phyloP scores from a whole-genome alignment of 441 rosid species.

The Pelargonium australe region DNA sequence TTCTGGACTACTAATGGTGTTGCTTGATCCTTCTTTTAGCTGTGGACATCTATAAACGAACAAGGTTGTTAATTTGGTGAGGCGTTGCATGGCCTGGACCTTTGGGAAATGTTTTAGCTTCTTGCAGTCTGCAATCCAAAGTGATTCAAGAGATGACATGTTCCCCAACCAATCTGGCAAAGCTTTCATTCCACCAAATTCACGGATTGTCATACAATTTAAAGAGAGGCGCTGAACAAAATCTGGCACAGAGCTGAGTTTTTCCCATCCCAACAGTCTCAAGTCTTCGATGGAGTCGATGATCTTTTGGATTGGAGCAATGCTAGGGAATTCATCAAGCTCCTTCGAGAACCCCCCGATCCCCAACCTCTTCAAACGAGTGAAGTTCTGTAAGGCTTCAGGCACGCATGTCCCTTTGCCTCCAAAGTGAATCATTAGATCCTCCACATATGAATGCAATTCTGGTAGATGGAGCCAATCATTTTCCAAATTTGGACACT shows the following conservation, averaged over 20 bases:
- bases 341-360: neutral
- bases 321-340: neutral
- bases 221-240: too few relatives aligned
- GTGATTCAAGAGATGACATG: neutral
- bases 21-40: neutral
- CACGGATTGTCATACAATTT: neutral
- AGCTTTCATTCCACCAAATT: neutral
- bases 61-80: neutral
- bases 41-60: neutral
- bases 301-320: neutral
- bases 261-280: too few relatives aligned
- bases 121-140: neutral
- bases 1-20: neutral
- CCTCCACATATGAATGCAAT: too few relatives aligned
- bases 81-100: neutral
- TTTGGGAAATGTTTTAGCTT: neutral
- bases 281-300: too few relatives aligned
- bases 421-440: too few relatives aligned
- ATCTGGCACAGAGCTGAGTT: too few relatives aligned
- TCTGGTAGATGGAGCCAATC: too few relatives aligned
- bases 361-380: neutral
- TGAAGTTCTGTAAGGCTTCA: neutral
- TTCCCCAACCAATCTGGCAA: slow-evolving; percentile 1
- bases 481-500: neutral
- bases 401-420: neutral